Evolutionary conservation across 495 filamentous ascomycete genomes (phyloP).

Genomic region (Talaromyces adpressus): DNA sequence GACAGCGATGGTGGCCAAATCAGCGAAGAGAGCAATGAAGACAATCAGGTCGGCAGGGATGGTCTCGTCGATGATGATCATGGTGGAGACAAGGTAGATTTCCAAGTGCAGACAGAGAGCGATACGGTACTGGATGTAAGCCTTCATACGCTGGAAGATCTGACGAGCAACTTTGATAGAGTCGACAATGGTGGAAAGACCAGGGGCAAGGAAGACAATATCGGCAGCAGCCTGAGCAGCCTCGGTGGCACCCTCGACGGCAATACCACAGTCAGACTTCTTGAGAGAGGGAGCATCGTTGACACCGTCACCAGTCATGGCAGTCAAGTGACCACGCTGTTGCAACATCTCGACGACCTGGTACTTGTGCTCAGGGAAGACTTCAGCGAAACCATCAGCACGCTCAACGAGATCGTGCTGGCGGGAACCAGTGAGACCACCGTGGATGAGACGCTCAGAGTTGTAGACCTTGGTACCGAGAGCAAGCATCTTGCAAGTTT

Average conservation of each 20-base stretch:
- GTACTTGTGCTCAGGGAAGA: constrained; percentile 74
- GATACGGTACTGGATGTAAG: constrained; percentile 76
- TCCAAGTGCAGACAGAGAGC: constrained; percentile 70
- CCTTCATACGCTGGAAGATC: constrained; percentile 81
- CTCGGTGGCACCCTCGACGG: constrained; percentile 70
- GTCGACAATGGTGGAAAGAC: constrained; percentile 69
- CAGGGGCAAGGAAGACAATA: constrained; percentile 73
- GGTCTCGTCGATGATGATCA: constrained; percentile 72
- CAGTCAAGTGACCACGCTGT: constrained; percentile 66
- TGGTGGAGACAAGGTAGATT: constrained; percentile 71
- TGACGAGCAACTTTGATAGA: constrained; percentile 73
- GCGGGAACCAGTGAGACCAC: constrained; percentile 64
- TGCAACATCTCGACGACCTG: constrained; percentile 72
- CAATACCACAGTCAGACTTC: constrained; percentile 72
- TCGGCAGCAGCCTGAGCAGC: constrained; percentile 71
- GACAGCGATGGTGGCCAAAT: constrained; percentile 69
- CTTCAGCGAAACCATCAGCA: constrained; percentile 70
- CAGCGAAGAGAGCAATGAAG: constrained; percentile 71
- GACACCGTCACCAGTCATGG: constrained; percentile 72
- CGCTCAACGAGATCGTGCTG: constrained; percentile 72
- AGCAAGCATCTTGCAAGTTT: constrained; percentile 75
- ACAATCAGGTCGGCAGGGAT: constrained; percentile 61
- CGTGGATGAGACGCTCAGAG: constrained; percentile 66
- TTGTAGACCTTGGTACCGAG: constrained; percentile 74
- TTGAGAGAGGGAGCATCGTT: constrained; percentile 68